phyloP scores from a whole-genome alignment of 805 yeast genomes.

The Sporopachydermia quercuum region DNA sequence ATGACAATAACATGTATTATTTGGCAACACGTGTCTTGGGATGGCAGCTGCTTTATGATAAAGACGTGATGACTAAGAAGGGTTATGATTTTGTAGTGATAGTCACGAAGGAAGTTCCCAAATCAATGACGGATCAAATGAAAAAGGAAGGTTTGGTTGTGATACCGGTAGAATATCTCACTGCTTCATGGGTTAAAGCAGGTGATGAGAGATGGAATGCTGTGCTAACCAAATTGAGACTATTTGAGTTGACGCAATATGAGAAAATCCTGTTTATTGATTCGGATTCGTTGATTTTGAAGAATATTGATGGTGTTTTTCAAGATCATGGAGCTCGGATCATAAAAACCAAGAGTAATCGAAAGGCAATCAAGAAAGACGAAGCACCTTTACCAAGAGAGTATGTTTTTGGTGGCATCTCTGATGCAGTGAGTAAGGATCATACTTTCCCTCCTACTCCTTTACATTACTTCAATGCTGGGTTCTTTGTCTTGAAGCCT shows the following conservation, averaged over 20 bases:
- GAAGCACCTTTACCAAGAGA: conserved; percentile 4
- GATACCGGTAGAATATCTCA: conserved; percentile 4
- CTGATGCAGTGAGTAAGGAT: conserved; percentile 5
- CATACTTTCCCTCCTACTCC: conserved; percentile 6
- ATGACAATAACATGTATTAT: not conserved
- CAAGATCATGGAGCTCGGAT: conserved; percentile 5
- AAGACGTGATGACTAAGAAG: not conserved
- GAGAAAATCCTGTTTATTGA: conserved; percentile 7
- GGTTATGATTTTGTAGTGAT: conserved; percentile 5
- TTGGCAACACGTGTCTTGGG: not conserved
- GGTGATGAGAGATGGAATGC: conserved; percentile 5
- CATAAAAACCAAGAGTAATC: not conserved
- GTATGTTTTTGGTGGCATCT: conserved; percentile 6
- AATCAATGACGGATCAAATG: conserved; percentile 6
- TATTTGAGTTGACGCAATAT: conserved; percentile 4
- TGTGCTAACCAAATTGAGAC: conserved; percentile 6
- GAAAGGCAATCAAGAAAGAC: conserved; percentile 2
- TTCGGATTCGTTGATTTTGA: conserved; percentile 6
- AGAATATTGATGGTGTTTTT: conserved; percentile 4
- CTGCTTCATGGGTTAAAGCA: conserved; percentile 3
- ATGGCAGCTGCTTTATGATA: not conserved
- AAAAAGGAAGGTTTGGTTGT: conserved; percentile 5
- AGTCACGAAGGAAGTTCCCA: conserved; percentile 5
- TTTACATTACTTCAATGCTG: conserved; percentile 6
- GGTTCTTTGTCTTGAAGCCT: conserved; percentile 6